These are phyloP conservation scores for Inga leiocalycina DNA, from an alignment of 306 rosid genomes.

Conservation along the genomic window DNA sequence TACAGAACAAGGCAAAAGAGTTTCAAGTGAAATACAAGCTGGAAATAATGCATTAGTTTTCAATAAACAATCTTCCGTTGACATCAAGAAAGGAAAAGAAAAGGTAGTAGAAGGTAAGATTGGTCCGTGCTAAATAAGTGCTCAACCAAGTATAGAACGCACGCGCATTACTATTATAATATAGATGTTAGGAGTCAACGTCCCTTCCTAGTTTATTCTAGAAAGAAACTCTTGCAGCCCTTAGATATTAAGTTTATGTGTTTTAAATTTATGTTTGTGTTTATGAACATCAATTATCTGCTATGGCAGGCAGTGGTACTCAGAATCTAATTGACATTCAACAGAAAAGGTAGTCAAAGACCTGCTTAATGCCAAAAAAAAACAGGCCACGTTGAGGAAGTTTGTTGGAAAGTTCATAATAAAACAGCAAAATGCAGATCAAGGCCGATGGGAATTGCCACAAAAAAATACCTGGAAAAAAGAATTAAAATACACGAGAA, in stretches of 20 bases:
- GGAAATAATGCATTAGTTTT: neutral
- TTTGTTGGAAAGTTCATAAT: neutral
- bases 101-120: neutral
- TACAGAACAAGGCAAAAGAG: neutral
- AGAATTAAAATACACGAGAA: too few relatives aligned
- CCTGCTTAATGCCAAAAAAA: neutral
- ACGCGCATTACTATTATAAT: too few relatives aligned
- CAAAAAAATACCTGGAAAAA: neutral
- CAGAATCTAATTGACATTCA: neutral
- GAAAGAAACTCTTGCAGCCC: too few relatives aligned
- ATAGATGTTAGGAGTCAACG: too few relatives aligned
- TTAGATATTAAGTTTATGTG: too few relatives aligned
- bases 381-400: neutral
- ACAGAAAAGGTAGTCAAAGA: neutral
- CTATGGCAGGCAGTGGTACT: neutral
- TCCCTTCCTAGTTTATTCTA: too few relatives aligned
- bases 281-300: neutral
- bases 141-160: neutral
- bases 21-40: neutral
- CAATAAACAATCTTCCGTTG: constrained; percentile 1
- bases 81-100: neutral
- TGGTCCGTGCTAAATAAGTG: neutral
- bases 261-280: too few relatives aligned
- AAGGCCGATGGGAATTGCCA: neutral
- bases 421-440: neutral